Conservation (phyloP, 2,329 filamentous ascomycete genomes). For the Diaporthe sp. region DNA sequence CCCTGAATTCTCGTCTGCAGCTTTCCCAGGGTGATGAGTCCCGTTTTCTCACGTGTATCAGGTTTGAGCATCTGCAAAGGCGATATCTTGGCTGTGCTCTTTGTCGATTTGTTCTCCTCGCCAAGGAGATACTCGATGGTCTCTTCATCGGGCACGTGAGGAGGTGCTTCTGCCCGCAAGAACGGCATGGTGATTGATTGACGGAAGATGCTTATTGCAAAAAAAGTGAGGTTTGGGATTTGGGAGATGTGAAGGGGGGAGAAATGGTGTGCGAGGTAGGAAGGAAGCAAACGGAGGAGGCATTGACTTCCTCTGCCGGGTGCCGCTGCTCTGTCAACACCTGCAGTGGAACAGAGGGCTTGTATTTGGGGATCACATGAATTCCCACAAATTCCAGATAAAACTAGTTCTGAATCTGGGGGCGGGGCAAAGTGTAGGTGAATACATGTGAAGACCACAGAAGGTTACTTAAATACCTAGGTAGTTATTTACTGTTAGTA, state of each 20-base stretch:
- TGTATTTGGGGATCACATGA: not conserved
- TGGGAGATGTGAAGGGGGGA: not conserved
- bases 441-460: not conserved
- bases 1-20: conserved; percentile 29
- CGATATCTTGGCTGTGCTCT: conserved; percentile 13
- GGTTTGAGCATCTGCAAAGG: conserved; percentile 26
- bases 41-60: conserved; percentile 6
- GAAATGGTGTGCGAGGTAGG: not conserved
- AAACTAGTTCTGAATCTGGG: no score
- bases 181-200: conserved; percentile 11
- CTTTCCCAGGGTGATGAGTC: conserved; percentile 26
- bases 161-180: conserved; percentile 20
- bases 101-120: conserved; percentile 8
- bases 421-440: no score
- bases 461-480: no score
- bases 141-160: conserved; percentile 28
- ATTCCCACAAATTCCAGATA: not conserved
- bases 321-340: not conserved
- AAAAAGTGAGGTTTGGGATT: not conserved
- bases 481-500: not conserved
- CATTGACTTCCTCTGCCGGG: not conserved
- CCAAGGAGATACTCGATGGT: conserved; percentile 30
- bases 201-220: not conserved
- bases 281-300: not conserved
- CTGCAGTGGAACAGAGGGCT: not conserved